Evolutionary conservation across 2,329 filamentous ascomycete species (phyloP), one percentile per base, ranked within the genome.

Genomic region (Fusarium algeriense): DNA sequence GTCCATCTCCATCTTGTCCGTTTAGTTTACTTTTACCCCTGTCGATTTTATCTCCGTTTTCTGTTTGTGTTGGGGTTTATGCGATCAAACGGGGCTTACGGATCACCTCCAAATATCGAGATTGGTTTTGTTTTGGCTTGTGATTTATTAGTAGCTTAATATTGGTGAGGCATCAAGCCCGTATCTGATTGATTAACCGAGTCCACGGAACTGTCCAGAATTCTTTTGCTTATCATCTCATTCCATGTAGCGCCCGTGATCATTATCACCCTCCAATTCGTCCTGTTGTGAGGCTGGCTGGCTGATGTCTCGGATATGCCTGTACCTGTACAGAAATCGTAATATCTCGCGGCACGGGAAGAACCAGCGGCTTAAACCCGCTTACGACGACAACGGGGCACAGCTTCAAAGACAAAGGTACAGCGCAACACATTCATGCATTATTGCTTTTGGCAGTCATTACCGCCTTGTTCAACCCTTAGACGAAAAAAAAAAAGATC

Each of bases 271-370:
- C 14, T 30, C 46, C 53, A 71, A 68, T 44, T 44, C 55, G 49
- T 58, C 30, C 32, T 58, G 57, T 55, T 34, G 28, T 54, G 49
- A 55, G 50, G 64, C 53, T 64, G 64, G 64, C 53, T 64, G 64
- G 60, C 62, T 53, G 65, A 66, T 75, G 73, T 76, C 71, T 76
- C 73, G 71, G 73, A 67, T 64, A 56, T 67, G 46, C 64, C 53
- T 66, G 45, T 40, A 30, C 23, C 28, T 23, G 26, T 11, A 38
- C 32, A 52, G 48, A 52, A 41, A 46, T 48, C 44, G 56, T 44
- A 67, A 67, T 55, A 58, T 62, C 64, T 64, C 52, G 58, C 43
- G 63, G 53, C 52, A 41, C 61, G 64, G 69, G 37, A 59, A 30
- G 41, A 60, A 46, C 52, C 54, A 56, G 35, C 58, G 53, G 30